Conservation (phyloP, 352 stramenopile species). For the Globisporangium echinulatum region DNA sequence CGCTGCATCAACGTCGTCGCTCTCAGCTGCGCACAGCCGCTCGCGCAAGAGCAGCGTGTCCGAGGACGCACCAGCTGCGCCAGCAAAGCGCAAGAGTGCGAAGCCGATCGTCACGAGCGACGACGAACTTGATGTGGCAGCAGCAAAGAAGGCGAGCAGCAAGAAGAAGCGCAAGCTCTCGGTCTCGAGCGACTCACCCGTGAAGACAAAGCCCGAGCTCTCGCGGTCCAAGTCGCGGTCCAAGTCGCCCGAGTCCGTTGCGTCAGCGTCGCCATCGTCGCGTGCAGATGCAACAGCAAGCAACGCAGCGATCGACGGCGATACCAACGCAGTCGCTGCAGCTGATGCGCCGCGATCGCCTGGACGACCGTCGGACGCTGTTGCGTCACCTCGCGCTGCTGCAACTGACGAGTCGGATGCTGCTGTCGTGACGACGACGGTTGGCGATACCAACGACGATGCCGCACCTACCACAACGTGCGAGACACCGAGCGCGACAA, state of each 20-base stretch:
- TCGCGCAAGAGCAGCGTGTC: constrained; percentile 17
- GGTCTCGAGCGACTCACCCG: constrained; percentile 15
- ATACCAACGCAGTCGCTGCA: neutral
- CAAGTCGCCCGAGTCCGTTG: neutral
- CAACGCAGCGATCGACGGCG: neutral
- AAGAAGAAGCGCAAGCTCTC: constrained; percentile 47
- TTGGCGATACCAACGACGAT: neutral
- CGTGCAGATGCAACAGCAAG: neutral
- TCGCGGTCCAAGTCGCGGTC: constrained; percentile 11
- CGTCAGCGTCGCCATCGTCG: too few relatives aligned
- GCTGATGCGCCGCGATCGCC: too few relatives aligned
- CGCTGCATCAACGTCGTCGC: neutral
- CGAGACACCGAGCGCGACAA: neutral
- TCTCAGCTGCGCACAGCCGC: constrained; percentile 5
- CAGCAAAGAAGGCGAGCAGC: constrained; percentile 4
- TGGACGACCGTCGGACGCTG: neutral
- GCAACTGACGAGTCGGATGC: neutral
- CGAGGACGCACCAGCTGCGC: constrained; percentile 5
- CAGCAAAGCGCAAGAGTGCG: constrained; percentile 22
- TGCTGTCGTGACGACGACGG: neutral
- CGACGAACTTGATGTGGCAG: constrained; percentile 18
- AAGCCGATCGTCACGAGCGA: constrained; percentile 28
- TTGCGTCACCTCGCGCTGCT: neutral
- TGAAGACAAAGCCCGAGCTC: constrained; percentile 18
- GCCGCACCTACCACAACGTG: too few relatives aligned